Base-by-base conservation (phyloP, 352 stramenopile species). In the Aphanomyces astaci region DNA sequence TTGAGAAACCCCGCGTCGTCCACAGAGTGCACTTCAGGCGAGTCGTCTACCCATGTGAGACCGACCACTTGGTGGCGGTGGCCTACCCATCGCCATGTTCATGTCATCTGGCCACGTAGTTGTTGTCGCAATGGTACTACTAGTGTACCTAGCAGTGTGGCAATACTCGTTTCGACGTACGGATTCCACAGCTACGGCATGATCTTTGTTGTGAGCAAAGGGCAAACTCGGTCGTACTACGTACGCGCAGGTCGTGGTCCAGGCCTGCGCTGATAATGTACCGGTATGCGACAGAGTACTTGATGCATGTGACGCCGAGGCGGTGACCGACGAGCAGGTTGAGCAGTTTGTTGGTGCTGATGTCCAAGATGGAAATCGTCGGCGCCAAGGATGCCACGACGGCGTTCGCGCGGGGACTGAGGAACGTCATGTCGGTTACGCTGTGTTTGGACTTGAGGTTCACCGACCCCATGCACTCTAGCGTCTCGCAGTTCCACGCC, bases 181-280 rank as follows among this genome's bases (percentile, higher is more conserved):
- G 81, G 79, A 53, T 83, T 89, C 81, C 81, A 89, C 10, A 65
- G 56, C 56, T 65, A 53, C 27, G 54, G n/a, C n/a, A n/a, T n/a
- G n/a, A n/a, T n/a, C n/a, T 25, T 25, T 4, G 24, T 49, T 10
- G 33, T 45, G 53, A 43, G 19, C 19, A n/a, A 22, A 3, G n/a
- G 9, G 1, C 25, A 1, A 46, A 30, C n/a, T 30, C 19, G 24
- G 24, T 15, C 36, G 25, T 30, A 28, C 2, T 13, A 36, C 56
- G 36, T 17, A 89, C 72, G 28, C 86, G 74, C 0, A 89, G 52
- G 19, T 66, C 74, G 40, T 87, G 79, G 46, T 87, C 81, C 24
- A 85, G 49, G 9, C 81, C 81, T 2, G 70, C 79, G 27, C 78
- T 89, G 43, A 87, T 62, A 3, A 89, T 45, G 36, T 89, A 89